Evolutionary conservation across 257 asterid genomes (phyloP).

Genomic region (Misopates orontium): DNA sequence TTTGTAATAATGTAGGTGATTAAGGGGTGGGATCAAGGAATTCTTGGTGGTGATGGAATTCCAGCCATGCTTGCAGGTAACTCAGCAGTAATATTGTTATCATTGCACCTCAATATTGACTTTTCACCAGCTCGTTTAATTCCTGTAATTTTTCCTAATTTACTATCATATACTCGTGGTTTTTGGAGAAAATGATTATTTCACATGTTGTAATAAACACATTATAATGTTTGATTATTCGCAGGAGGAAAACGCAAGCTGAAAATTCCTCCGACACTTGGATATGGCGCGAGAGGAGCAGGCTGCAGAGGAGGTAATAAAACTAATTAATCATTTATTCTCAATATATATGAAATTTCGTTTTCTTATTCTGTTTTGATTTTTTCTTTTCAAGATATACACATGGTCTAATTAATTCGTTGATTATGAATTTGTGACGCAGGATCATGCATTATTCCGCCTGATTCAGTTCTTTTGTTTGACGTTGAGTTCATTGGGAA

Average conservation of each 20-base stretch:
- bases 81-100: background rate
- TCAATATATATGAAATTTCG: no score
- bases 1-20: slow-evolving; percentile 60
- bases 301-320: slow-evolving; percentile 81
- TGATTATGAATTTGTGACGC: slow-evolving; percentile 17
- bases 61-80: slow-evolving; percentile 90
- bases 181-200: no score
- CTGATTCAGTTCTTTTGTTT: slow-evolving; percentile 76
- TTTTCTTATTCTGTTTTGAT: no score
- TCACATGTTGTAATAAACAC: no score
- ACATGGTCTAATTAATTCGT: background rate
- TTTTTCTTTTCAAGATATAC: background rate
- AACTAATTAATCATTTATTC: no score
- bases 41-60: slow-evolving; percentile 83
- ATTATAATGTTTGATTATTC: background rate
- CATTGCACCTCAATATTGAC: no score
- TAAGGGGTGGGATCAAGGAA: slow-evolving; percentile 96
- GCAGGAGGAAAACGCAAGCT: slow-evolving; percentile 83
- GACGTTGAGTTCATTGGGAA: slow-evolving; percentile 88
- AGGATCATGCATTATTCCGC: slow-evolving; percentile 92
- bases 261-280: slow-evolving; percentile 85
- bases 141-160: no score
- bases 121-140: no score
- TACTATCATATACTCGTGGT: no score
- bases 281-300: slow-evolving; percentile 83